A percentile compares a stretch with the other conserved stretches of the same genome.
phyloP scores from a whole-genome alignment of 2,329 filamentous ascomycete genomes.

The Colletotrichum viniferum region DNA sequence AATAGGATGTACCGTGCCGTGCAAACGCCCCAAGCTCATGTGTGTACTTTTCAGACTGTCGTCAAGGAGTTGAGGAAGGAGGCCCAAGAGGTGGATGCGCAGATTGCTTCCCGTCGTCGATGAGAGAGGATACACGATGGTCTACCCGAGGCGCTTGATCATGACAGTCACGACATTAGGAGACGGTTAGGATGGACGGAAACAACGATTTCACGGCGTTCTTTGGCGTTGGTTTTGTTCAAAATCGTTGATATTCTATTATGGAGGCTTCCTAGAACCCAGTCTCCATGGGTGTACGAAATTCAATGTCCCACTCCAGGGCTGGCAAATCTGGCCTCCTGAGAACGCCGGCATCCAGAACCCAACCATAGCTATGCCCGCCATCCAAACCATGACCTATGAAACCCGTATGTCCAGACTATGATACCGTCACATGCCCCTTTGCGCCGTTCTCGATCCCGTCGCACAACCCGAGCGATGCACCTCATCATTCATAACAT shows the following conservation, averaged over 20 bases:
- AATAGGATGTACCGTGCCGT: not conserved
- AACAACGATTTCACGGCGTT: not conserved
- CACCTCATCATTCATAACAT: not conserved
- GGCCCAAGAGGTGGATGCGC: conserved; percentile 53
- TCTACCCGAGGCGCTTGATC: not conserved
- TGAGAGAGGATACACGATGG: not conserved
- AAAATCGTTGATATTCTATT: not conserved
- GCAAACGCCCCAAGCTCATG: not conserved
- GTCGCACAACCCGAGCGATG: not conserved
- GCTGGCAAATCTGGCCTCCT: not conserved
- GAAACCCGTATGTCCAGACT: conserved; percentile 14
- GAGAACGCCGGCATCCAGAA: conserved; percentile 1
- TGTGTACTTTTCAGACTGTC: conserved; percentile 49
- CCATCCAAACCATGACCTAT: not conserved
- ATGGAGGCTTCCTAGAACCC: conserved; percentile 5
- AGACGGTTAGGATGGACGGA: not conserved
- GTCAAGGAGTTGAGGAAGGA: conserved; percentile 65
- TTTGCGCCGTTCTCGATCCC: conserved; percentile 1
- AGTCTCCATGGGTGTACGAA: not conserved
- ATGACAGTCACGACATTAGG: not conserved
- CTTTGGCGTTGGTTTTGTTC: not conserved
- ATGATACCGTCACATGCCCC: not conserved
- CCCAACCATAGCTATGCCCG: not conserved
- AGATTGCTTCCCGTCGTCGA: conserved; percentile 34
- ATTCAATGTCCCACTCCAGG: not conserved